Base-by-base conservation (phyloP, 1,139 yeast species). In the Nadsonia starkeyi-henricii region DNA sequence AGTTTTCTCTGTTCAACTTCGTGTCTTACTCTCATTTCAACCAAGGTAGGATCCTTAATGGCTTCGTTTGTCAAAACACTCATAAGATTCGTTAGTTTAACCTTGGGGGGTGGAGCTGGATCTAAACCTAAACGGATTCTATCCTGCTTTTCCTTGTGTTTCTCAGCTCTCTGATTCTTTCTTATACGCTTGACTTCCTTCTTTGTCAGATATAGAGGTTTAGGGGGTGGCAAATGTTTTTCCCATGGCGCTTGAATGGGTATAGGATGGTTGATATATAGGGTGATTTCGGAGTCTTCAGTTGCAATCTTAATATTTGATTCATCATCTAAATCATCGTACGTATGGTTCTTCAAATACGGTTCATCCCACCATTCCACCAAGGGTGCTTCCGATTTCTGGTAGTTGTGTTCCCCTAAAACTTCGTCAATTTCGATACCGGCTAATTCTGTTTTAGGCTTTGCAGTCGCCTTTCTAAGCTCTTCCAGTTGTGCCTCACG, bases 41-140 rank as follows among this genome's bases (percentile, higher is more conserved):
- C 81, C 3, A 78, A 78, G 0, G 98, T 91, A 0, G 98, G 98
- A 59, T 91, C 95, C 53, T 75, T 73, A 45, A 88, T 81, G n/a
- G 93, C 85, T 53, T 85, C 94, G 58, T 85, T 81, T 2, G 96
- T 85, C 46, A 82, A 70, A 0, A 86, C 95, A 55, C 76, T 81
- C 88, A 85, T 84, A 62, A 89, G 72, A 60, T 89, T 91, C 44
- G 81, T 77, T 48, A 86, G 68, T 57, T 81, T 85, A 30, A 89
- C 85, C 63, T 89, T 91, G 2, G 96, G 95, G 5, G 83, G 82
- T 0, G 96, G 96, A 2, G 95, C 84, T 0, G 95, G 83, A 47
- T 81, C 88, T 21, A 89, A 66, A 0, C 98, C 98, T 4, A 85
- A 67, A 53, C 79, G 74, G 28, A 89, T 81, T 46, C 85, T 70